Evolutionary conservation across 805 yeast genomes (phyloP).

Genomic region (Dipodascus albidus): DNA sequence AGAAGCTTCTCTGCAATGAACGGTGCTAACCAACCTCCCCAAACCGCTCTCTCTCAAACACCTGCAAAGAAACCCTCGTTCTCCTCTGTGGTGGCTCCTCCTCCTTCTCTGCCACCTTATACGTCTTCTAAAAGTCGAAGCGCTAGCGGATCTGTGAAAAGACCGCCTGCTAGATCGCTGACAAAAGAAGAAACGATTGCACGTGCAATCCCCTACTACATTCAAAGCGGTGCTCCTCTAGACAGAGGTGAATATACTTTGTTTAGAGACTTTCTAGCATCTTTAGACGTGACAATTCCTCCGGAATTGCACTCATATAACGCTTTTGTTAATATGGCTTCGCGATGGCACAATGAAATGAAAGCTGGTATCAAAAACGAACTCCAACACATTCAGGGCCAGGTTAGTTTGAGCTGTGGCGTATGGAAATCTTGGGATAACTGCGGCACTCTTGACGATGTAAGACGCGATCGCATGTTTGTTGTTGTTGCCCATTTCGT

Average conservation of each 20-base stretch:
- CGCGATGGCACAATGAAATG: slow-evolving; percentile 1
- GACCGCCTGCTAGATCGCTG: neutral
- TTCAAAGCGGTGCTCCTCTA: neutral
- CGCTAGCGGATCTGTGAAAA: neutral
- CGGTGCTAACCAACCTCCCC: neutral
- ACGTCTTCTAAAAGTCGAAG: neutral
- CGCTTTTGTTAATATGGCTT: neutral
- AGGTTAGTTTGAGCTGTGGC: slow-evolving; percentile 1
- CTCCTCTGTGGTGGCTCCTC: neutral
- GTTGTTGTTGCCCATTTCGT: neutral
- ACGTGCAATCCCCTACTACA: slow-evolving; percentile 1
- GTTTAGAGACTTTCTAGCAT: neutral
- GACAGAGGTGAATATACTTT: neutral
- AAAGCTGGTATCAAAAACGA: neutral
- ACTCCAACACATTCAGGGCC: neutral
- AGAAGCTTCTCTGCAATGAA: neutral
- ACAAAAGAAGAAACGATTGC: slow-evolving; percentile 1
- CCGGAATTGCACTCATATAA: neutral
- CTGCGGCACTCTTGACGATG: neutral
- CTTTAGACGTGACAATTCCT: neutral
- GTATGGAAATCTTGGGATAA: neutral
- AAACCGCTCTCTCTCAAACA: neutral
- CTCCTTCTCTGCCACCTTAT: neutral
- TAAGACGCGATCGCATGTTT: neutral
- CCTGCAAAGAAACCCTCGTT: neutral